These are phyloP conservation scores for Cutaneotrichosporon dermatis DNA, from an alignment of 1,284 basidiomycete genomes.

Conservation along the genomic window DNA sequence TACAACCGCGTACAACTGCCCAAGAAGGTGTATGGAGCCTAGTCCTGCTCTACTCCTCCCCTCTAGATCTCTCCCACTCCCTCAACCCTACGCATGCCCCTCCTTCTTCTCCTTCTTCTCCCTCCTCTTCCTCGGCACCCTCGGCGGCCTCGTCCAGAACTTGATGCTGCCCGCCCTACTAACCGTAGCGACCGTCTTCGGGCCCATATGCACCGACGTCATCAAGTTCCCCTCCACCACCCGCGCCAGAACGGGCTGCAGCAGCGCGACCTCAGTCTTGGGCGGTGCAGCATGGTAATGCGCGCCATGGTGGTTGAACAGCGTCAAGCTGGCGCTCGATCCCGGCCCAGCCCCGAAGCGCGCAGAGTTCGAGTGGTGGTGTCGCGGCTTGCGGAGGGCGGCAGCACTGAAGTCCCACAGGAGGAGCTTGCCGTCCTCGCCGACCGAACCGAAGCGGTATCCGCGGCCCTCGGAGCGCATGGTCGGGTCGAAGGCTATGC, in stretches of 20 bases:
- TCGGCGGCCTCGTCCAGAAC: constrained; percentile 70
- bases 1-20: neutral
- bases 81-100: too few species aligned
- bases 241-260: constrained; percentile 84
- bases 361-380: constrained; percentile 38
- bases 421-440: constrained; percentile 89
- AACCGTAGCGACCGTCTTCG: constrained; percentile 69
- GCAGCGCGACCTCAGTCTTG: constrained; percentile 78
- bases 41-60: too few species aligned
- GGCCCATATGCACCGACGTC: constrained; percentile 64
- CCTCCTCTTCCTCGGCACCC: constrained; percentile 12
- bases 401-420: constrained; percentile 86
- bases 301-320: constrained; percentile 52
- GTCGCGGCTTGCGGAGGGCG: constrained; percentile 46
- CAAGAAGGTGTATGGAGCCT: too few species aligned
- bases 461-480: constrained; percentile 76
- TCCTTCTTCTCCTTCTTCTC: constrained; percentile 1
- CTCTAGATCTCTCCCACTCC: too few species aligned
- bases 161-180: constrained; percentile 68
- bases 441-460: constrained; percentile 86
- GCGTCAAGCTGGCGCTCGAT: constrained; percentile 55
- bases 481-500: constrained; percentile 77
- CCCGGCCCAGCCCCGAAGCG: constrained; percentile 27
- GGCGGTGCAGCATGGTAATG: constrained; percentile 81
- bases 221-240: constrained; percentile 71